A percentile compares a stretch with the other conserved stretches of the same genome.
Conservation (phyloP, 2,329 filamentous ascomycete species). For the Byssoonygena ceratinophila region DNA sequence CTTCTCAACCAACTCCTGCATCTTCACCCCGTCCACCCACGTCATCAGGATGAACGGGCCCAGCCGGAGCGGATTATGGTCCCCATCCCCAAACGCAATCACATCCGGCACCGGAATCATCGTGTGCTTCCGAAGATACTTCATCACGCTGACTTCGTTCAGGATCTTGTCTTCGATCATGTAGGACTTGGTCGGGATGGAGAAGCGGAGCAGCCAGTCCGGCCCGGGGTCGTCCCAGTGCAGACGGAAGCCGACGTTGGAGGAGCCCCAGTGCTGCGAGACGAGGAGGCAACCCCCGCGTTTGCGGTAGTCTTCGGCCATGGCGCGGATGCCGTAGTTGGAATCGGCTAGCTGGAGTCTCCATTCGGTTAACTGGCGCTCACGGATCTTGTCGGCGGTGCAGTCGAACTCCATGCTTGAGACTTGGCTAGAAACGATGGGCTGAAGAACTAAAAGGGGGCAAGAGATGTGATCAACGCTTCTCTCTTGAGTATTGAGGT, state of each 20-base stretch:
- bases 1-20: not conserved
- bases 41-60: conserved; percentile 12
- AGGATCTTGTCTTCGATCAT: conserved; percentile 1
- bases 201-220: conserved; percentile 11
- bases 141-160: conserved; percentile 2
- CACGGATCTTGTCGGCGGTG: not conserved
- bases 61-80: not conserved
- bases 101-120: conserved; percentile 9
- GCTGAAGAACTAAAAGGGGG: too few relatives aligned
- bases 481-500: too few relatives aligned
- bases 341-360: not conserved
- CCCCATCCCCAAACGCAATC: not conserved
- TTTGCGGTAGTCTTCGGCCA: not conserved
- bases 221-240: conserved; percentile 5
- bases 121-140: not conserved
- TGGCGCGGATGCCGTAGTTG: not conserved
- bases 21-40: not conserved
- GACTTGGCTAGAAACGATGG: too few relatives aligned
- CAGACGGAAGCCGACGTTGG: not conserved
- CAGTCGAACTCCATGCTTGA: not conserved
- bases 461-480: too few relatives aligned
- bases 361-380: not conserved
- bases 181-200: not conserved
- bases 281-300: not conserved
- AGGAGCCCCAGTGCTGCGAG: conserved; percentile 1